These are phyloP conservation scores for Stemphylium vesicarium DNA, from an alignment of 2,329 filamentous ascomycete genomes.

Conservation along the genomic window DNA sequence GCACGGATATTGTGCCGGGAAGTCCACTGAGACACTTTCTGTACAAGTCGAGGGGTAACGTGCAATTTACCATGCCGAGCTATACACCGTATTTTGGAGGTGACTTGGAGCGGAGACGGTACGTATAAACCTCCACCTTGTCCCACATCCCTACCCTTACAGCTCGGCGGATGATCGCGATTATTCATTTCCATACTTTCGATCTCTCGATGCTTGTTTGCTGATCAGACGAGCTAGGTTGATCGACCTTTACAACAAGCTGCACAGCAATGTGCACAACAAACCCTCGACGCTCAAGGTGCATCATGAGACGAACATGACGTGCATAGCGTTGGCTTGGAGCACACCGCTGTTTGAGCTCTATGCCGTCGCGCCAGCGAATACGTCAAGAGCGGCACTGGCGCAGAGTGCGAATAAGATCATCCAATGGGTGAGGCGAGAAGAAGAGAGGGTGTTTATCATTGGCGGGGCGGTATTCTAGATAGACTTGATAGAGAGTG, in stretches of 20 bases:
- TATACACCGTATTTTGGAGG: conserved; percentile 71
- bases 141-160: conserved; percentile 9
- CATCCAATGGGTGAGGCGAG: conserved; percentile 86
- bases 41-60: conserved; percentile 92
- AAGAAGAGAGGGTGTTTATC: conserved; percentile 94
- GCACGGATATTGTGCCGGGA: conserved; percentile 78
- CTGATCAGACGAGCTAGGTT: conserved; percentile 12
- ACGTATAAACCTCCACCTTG: conserved; percentile 22
- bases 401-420: conserved; percentile 88
- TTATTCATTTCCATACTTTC: background rate
- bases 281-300: conserved; percentile 87
- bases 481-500: background rate
- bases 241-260: conserved; percentile 81
- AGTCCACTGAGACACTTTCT: conserved; percentile 87
- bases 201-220: conserved; percentile 4
- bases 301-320: conserved; percentile 77
- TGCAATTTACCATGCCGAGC: conserved; percentile 93
- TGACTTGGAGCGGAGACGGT: conserved; percentile 68
- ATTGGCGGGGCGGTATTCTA: conserved; percentile 88
- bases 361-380: conserved; percentile 89
- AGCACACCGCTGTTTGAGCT: conserved; percentile 90
- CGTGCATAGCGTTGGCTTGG: conserved; percentile 81
- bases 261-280: conserved; percentile 85
- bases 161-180: too few relatives aligned
- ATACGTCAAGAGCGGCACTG: conserved; percentile 66